Evolutionary conservation across 192 early-diverging fungal genomes (phyloP), one percentile per base, ranked within the genome.

Genomic region (Gonapodya prolifera): DNA sequence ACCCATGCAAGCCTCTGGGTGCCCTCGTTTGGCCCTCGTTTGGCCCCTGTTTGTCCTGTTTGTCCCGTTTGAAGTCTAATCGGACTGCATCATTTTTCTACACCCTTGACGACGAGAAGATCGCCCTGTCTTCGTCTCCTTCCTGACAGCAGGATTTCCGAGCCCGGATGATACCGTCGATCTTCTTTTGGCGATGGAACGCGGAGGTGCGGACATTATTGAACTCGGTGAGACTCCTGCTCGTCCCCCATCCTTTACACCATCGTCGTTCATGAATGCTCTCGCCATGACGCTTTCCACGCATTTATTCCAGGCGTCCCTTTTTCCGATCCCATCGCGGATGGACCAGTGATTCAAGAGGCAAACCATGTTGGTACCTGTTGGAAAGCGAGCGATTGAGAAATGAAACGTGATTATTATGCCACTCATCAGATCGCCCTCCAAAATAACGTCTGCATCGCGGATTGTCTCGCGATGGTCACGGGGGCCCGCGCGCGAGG

Each of bases 321-420:
- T 16, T 99, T 99, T 82, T 95, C 96, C 31, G 98, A 99, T 80
- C 96, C 98, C 34, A 87, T 98, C 30, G 98, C 96, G 23, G 98
- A 99, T 79, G 98, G 98, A 0, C 95, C 95, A 30, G 95, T 94
- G 13, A 98, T 99, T 87, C 96, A 99, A 85, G 91, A 93, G 33
- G 90, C 96, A 34, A 94, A 85, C 77, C 87, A 89, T 77, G 92
- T 93, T 85, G 35, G 85, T 76, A n/a, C n/a, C n/a, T n/a, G n/a
- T n/a, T n/a, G 30, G 31, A 34, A 18, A 13, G 31, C 30, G 29
- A 28, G 29, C 28, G 30, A 35, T 34, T 32, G 34, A 1, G 28
- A 13, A 8, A 8, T 0, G 0, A 35, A 34, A 18, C 34, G 33
- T 0, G 34, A 33, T 18, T 70, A 33, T 33, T 30, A 1, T 2